A percentile compares a stretch with the other conserved stretches of the same genome.
These are phyloP conservation scores for Globisporangium heterothallicum DNA, from an alignment of 352 stramenopile species.

Conservation along the genomic window DNA sequence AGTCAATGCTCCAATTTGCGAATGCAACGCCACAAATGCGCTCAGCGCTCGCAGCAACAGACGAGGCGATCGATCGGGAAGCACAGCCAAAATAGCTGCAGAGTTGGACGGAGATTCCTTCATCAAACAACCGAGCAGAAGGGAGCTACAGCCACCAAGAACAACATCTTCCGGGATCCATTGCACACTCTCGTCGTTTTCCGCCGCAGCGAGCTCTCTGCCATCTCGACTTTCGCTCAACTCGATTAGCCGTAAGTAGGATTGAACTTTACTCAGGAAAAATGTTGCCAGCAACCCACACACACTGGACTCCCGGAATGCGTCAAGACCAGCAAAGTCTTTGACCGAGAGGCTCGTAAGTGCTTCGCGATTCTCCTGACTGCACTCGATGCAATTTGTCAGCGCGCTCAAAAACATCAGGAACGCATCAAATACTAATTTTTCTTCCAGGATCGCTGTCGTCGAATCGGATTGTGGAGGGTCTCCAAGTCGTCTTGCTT, in stretches of 20 bases:
- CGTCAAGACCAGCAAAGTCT: slow-evolving; percentile 1
- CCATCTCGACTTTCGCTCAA: slow-evolving; percentile 19
- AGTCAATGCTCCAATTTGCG: slow-evolving; percentile 69
- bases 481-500: background rate
- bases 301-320: slow-evolving; percentile 7
- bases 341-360: slow-evolving; percentile 21
- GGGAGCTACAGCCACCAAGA: slow-evolving; percentile 54
- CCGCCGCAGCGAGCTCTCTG: background rate
- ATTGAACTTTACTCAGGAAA: slow-evolving; percentile 51
- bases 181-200: slow-evolving; percentile 19
- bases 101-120: slow-evolving; percentile 34
- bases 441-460: slow-evolving; percentile 21
- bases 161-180: slow-evolving; percentile 75
- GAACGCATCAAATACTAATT: slow-evolving; percentile 47
- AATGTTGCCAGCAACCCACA: slow-evolving; percentile 45
- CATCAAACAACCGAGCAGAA: slow-evolving; percentile 75
- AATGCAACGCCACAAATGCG: slow-evolving; percentile 69
- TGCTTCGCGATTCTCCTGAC: slow-evolving; percentile 36
- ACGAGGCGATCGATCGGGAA: slow-evolving; percentile 41
- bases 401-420: slow-evolving; percentile 66
- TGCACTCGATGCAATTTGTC: slow-evolving; percentile 67
- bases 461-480: background rate
- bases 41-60: slow-evolving; percentile 49
- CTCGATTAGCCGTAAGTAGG: slow-evolving; percentile 43
- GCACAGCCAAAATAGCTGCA: slow-evolving; percentile 22